Evolutionary conservation across 768 basidiomycete genomes (phyloP), one percentile per base, ranked within the genome.

Genomic region (Podaxis sp.): DNA sequence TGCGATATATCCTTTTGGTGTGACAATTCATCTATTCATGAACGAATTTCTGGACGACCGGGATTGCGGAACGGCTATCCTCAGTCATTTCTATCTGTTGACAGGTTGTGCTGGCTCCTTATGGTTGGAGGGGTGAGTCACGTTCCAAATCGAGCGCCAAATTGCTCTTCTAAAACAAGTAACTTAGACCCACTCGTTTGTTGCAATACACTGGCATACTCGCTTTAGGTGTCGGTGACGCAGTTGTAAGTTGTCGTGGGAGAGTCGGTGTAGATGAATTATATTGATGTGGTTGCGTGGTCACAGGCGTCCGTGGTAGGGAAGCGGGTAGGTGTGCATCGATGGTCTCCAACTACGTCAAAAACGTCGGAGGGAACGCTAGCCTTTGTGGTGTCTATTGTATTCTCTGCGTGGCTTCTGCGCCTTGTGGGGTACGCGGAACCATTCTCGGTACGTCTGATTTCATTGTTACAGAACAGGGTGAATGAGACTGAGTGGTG

Each of bases 71-170:
- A 96, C 96, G 11, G 97, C 95, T 28, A 96, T 99, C 68, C 75
- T 99, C 67, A 96, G 95, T 70, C 97, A 99, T 76, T 99, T 99
- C 72, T 99, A 98, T 77, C 78, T 99, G 50, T 79, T 99, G 58
- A 96, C 94, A 0, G 97, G 97, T 2, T 98, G 96, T 74, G 96
- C 97, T 5, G 89, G 91, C 7, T 89, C 92, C 15, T 73, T 99
- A 22, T 99, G 97, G 97, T 83, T 99, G 54, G 97, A 99, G 78
- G 92, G 93, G 88, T 93, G 71, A 70, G 90, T 82, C 50, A 33
- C 30, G 8, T 57, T 68, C 24, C 66, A 24, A 38, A 15, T 49
- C 36, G 37, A 40, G 17, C 54, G 33, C 58, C 13, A 41, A 24
- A 26, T 49, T 37, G 24, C 13, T 36, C 49, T 44, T 48, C 33